These are phyloP conservation scores for Plasmodium coatneyi DNA, from an alignment of 169 alveolate genomes.

Conservation along the genomic window DNA sequence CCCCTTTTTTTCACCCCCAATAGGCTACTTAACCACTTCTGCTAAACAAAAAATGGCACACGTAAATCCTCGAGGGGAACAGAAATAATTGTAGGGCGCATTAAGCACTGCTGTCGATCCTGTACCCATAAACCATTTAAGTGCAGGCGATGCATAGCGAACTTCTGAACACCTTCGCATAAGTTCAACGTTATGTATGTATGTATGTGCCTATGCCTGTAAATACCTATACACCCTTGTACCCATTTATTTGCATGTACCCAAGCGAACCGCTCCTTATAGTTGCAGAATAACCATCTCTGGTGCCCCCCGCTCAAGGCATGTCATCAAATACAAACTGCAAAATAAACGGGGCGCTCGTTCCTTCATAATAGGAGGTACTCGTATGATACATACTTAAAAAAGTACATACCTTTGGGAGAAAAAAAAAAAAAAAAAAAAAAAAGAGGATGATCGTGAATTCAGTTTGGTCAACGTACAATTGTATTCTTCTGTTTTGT, in stretches of 20 bases:
- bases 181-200: neutral
- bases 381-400: neutral
- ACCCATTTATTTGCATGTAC: neutral
- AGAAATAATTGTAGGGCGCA: neutral
- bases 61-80: neutral
- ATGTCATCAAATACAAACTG: neutral
- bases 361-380: constrained; percentile 6
- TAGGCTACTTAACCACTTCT: neutral
- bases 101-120: neutral
- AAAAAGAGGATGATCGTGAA: neutral
- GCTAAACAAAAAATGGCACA: neutral
- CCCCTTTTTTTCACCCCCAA: neutral
- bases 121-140: neutral
- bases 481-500: neutral
- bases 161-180: neutral
- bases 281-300: neutral
- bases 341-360: neutral
- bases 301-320: neutral
- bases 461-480: neutral
- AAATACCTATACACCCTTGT: neutral
- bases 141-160: neutral
- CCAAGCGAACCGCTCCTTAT: neutral
- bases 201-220: neutral
- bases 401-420: neutral
- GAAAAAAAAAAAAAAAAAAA: neutral